Percentiles rank a stretch among this genome's conserved stretches.
phyloP scores from a whole-genome alignment of 441 rosid species.

The Populus hybrid region DNA sequence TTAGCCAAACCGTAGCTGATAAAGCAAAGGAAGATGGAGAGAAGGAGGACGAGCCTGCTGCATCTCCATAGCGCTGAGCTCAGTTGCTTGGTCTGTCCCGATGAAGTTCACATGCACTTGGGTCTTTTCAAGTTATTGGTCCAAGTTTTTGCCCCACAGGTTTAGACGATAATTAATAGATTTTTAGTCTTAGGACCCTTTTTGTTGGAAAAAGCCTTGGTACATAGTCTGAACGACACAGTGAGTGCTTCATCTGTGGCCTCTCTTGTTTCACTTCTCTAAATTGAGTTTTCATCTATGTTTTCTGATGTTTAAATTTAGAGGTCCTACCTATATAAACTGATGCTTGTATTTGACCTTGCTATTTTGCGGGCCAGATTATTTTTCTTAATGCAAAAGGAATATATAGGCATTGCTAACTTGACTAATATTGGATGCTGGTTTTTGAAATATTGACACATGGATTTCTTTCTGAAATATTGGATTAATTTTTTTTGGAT shows the following conservation, averaged over 20 bases:
- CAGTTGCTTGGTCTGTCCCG: no score
- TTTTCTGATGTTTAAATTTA: no score
- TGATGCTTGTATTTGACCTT: no score
- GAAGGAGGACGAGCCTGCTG: slow-evolving; percentile 6
- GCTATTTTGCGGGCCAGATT: no score
- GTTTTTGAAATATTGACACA: no score
- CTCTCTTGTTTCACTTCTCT: neutral
- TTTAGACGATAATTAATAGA: neutral
- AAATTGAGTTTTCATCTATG: neutral
- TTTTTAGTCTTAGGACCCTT: neutral
- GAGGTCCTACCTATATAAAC: no score
- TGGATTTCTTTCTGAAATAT: no score
- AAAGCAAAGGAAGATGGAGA: slow-evolving; percentile 8
- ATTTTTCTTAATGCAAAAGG: no score
- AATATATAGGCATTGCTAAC: no score
- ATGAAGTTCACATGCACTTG: no score
- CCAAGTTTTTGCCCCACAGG: slow-evolving; percentile 2
- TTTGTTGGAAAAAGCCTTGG: slow-evolving; percentile 4
- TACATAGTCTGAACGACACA: neutral
- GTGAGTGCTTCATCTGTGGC: neutral
- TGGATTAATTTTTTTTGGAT: no score
- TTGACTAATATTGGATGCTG: no score
- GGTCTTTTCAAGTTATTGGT: neutral
- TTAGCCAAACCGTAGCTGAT: slow-evolving; percentile 19
- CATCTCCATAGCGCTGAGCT: neutral